These are phyloP conservation scores for Blastobotrys elegans DNA, from an alignment of 1,139 yeast species.

Conservation along the genomic window DNA sequence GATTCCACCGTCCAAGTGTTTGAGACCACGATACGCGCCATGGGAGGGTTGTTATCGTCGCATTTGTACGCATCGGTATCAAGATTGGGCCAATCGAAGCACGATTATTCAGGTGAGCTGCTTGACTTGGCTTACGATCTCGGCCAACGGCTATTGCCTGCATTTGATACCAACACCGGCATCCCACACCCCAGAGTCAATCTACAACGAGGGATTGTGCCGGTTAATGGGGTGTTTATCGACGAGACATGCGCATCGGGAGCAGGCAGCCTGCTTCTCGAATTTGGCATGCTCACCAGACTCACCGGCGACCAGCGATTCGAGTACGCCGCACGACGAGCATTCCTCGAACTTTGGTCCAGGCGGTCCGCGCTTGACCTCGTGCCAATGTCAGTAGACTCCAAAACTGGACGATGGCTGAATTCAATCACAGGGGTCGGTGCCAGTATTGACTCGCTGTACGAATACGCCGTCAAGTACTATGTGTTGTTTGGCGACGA, in stretches of 20 bases:
- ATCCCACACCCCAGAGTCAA: conserved; percentile 74
- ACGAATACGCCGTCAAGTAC: conserved; percentile 80
- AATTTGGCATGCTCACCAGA: conserved; percentile 66
- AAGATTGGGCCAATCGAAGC: conserved; percentile 41
- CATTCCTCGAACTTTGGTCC: conserved; percentile 71
- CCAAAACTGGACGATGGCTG: conserved; percentile 51
- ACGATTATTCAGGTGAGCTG: conserved; percentile 62
- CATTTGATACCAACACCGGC: conserved; percentile 54
- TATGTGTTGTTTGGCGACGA: conserved; percentile 68
- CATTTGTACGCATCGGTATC: conserved; percentile 70
- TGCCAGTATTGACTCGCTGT: conserved; percentile 90
- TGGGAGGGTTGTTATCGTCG: conserved; percentile 80
- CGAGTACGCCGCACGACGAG: conserved; percentile 54
- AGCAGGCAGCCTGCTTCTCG: conserved; percentile 75
- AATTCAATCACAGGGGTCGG: conserved; percentile 75
- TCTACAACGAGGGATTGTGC: conserved; percentile 46
- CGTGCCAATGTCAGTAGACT: conserved; percentile 74
- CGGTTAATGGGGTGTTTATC: conserved; percentile 28
- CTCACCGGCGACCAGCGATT: conserved; percentile 71
- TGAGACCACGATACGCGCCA: conserved; percentile 82
- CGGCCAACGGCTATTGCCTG: conserved; percentile 61
- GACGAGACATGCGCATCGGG: conserved; percentile 82
- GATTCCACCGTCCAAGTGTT: conserved; percentile 79
- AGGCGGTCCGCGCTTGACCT: conserved; percentile 57
- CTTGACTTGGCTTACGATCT: conserved; percentile 65